These are phyloP conservation scores for Annulohypoxylon maeteangense DNA, from an alignment of 495 filamentous ascomycete genomes.

Conservation along the genomic window DNA sequence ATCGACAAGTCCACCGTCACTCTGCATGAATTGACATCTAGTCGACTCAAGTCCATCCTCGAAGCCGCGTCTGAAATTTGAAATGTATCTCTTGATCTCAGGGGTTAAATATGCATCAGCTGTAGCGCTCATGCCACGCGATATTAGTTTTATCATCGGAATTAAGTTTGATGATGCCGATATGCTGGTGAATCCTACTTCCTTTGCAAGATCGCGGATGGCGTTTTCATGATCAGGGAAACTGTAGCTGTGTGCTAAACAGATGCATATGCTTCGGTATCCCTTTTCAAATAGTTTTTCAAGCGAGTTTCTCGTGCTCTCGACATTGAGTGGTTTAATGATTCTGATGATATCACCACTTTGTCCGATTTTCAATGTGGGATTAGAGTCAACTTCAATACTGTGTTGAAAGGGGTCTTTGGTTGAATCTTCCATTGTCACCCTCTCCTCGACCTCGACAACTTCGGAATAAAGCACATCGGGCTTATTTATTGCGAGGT, in stretches of 20 bases:
- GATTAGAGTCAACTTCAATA: conserved; percentile 23
- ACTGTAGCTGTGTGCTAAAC: conserved; percentile 48
- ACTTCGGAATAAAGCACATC: conserved; percentile 80
- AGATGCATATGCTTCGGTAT: conserved; percentile 43
- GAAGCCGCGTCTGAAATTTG: conserved; percentile 58
- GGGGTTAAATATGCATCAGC: conserved; percentile 51
- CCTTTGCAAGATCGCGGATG: conserved; percentile 60
- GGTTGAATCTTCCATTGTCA: conserved; percentile 64
- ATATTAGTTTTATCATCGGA: conserved; percentile 50
- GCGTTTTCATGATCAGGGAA: conserved; percentile 49
- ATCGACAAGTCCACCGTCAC: conserved; percentile 57
- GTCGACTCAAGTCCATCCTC: conserved; percentile 56
- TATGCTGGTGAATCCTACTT: conserved; percentile 44
- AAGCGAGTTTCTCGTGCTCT: conserved; percentile 24
- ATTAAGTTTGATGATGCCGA: conserved; percentile 40
- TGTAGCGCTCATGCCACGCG: conserved; percentile 46
- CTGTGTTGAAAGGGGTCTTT: conserved; percentile 36
- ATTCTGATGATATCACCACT: conserved; percentile 38
- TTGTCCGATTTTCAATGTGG: conserved; percentile 28
- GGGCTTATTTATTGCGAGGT: conserved; percentile 79
- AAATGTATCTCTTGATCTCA: conserved; percentile 45
- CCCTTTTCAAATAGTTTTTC: conserved; percentile 43
- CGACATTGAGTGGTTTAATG: conserved; percentile 37
- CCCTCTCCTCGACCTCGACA: conserved; percentile 81
- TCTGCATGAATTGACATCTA: conserved; percentile 49